Base-by-base conservation (phyloP, 306 rosid genomes). In the Dalbergia cochinchinensis region DNA sequence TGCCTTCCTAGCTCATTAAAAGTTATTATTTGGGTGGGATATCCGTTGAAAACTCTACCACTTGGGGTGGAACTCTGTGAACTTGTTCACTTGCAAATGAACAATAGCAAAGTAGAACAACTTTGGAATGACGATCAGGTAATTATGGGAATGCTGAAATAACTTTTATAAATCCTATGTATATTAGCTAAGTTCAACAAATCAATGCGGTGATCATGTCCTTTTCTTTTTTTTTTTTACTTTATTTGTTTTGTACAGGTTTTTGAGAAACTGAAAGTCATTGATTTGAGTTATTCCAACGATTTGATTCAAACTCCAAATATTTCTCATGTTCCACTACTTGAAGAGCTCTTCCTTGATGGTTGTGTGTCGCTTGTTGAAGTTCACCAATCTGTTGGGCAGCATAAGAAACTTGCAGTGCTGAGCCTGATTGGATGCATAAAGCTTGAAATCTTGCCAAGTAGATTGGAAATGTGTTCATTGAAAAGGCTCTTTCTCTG, bases 11-110 rank as follows among this genome's bases (percentile, higher is more conserved):
- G 16, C 19, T 5, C 75, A 9, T 67, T 82, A 18, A 53, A 60
- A 19, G 54, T 75, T 42, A 44, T 82, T 0, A 35, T 35, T 2
- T 82, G 77, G 85, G 5, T 4, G 7, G 45, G 16, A 12, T 82
- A n/a, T 69, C 76, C 66, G 13, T 20, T 82, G 18, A 10, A 48
- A 13, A 8, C 19, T 1, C 31, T 83, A 20, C 77, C 86, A 12
- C 33, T 0, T 19, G n/a, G 26, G 18, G 48, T 67, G 35, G 73
- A 73, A 22, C 45, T 79, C n/a, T 13, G 53, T 4, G 59, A 78
- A 13, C 77, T 83, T 35, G 86, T 83, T 16, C 34, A 78, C 62
- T 53, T 83, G 8, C 69, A 66, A 50, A 66, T 83, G 83, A 45
- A 14, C 7, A 26, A 69, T 5, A 73, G 83, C 35, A 69, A 41